Percentiles rank a stretch among this genome's conserved stretches.
Evolutionary conservation across 441 rosid genomes (phyloP).

Genomic region (Dalechampia spathulata): DNA sequence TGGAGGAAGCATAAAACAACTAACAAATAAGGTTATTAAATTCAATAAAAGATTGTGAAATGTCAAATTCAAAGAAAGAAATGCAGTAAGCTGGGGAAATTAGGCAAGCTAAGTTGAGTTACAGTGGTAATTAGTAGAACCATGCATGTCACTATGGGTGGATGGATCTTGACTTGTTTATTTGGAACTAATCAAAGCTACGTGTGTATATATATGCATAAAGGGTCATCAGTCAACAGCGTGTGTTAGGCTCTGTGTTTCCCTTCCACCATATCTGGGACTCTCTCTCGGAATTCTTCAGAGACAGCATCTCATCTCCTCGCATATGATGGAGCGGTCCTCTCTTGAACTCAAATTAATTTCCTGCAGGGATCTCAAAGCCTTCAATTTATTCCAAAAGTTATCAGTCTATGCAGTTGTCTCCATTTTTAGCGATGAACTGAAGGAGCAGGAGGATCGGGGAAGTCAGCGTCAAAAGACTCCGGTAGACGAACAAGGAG

Average conservation of each 20-base stretch:
- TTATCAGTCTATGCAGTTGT: slow-evolving; percentile 30
- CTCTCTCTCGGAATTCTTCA: background rate
- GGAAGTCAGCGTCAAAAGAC: slow-evolving; percentile 30
- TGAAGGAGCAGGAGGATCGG: slow-evolving; percentile 3
- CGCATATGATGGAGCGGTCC: slow-evolving; percentile 16
- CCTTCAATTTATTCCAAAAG: slow-evolving; percentile 47
- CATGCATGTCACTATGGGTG: no score
- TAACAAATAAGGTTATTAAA: no score
- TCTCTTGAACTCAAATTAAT: slow-evolving; percentile 27
- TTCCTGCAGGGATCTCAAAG: slow-evolving; percentile 35
- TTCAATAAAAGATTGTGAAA: no score
- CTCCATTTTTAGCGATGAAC: slow-evolving; percentile 20
- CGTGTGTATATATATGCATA: no score
- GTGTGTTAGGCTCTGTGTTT: no score
- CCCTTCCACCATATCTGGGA: no score
- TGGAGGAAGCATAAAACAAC: no score
- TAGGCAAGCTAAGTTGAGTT: background rate
- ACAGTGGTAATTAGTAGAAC: background rate
- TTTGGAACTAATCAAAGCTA: no score
- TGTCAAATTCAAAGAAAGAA: no score
- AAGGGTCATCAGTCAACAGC: no score
- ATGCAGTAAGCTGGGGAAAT: background rate
- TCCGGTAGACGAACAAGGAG: slow-evolving; percentile 21
- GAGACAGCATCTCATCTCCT: background rate
- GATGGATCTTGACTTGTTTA: background rate